Conservation (phyloP, 768 basidiomycete genomes). For the Pisolithus marmoratus region DNA sequence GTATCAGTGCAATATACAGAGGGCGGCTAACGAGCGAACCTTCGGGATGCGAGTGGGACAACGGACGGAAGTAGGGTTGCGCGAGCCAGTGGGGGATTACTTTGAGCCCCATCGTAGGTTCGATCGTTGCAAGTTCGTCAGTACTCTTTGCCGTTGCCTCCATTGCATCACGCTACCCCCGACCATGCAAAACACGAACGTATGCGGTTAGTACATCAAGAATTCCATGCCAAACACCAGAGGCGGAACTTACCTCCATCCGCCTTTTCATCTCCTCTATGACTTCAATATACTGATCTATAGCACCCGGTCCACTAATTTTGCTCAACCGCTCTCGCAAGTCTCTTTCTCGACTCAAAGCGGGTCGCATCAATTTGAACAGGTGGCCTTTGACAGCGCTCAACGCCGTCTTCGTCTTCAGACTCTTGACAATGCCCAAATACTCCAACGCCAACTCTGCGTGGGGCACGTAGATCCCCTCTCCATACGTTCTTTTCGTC, state of each 20-base stretch:
- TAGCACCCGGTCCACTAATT: constrained; percentile 25
- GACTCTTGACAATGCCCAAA: constrained; percentile 61
- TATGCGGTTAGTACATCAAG: neutral
- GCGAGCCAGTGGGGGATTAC: constrained; percentile 63
- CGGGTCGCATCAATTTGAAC: constrained; percentile 87
- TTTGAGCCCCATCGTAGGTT: constrained; percentile 44
- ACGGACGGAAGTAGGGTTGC: constrained; percentile 55
- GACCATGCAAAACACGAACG: neutral
- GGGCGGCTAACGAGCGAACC: too few species aligned
- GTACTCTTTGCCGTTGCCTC: constrained; percentile 22
- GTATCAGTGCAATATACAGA: too few species aligned
- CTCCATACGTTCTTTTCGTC: constrained; percentile 19
- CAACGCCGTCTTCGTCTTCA: constrained; percentile 59
- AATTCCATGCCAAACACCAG: neutral
- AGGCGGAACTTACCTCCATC: constrained; percentile 42
- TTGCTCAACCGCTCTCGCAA: constrained; percentile 67
- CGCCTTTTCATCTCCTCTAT: constrained; percentile 53
- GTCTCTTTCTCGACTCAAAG: constrained; percentile 59
- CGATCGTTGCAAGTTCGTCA: constrained; percentile 36
- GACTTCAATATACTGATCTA: constrained; percentile 43
- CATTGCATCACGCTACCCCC: constrained; percentile 42
- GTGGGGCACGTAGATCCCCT: constrained; percentile 48
- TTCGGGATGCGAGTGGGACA: neutral
- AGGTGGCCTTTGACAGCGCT: constrained; percentile 89
- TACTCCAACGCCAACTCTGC: constrained; percentile 80